phyloP scores from a whole-genome alignment of 1,284 basidiomycete species.

The Malassezia globosa region DNA sequence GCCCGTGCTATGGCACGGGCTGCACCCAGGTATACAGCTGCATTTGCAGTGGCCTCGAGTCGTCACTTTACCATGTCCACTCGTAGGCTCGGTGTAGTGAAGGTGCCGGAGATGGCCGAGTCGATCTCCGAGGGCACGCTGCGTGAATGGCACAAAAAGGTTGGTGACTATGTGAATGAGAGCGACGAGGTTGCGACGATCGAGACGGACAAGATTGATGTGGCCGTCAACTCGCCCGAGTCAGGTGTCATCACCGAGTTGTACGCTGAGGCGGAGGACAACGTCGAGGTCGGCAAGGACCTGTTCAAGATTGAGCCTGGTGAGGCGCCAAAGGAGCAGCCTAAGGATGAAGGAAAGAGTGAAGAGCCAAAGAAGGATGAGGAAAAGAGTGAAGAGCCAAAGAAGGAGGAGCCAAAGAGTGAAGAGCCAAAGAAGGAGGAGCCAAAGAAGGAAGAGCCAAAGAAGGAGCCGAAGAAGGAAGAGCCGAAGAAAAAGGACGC shows the following conservation, averaged over 20 bases:
- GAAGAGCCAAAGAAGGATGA: conserved; percentile 22
- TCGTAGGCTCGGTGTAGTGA: conserved; percentile 59
- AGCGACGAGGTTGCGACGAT: conserved; percentile 97
- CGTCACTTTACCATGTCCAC: conserved; percentile 24
- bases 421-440: conserved; percentile 46
- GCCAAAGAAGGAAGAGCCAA: conserved; percentile 47
- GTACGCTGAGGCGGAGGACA: conserved; percentile 81
- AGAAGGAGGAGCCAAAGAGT: conserved; percentile 46
- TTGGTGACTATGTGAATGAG: conserved; percentile 76
- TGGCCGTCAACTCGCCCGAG: conserved; percentile 84
- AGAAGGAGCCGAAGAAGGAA: conserved; percentile 19
- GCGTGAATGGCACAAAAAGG: conserved; percentile 87
- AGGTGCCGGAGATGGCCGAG: conserved; percentile 98
- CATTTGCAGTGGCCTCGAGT: conserved; percentile 8
- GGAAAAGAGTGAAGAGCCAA: conserved; percentile 47
- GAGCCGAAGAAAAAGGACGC: conserved; percentile 14
- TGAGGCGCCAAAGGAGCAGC: conserved; percentile 51
- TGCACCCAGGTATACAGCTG: conserved; percentile 6
- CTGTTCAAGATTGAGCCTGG: conserved; percentile 83
- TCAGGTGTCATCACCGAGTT: conserved; percentile 79
- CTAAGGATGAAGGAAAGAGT: conserved; percentile 50
- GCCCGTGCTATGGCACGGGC: conserved; percentile 5
- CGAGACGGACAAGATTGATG: conserved; percentile 99
- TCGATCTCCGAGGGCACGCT: conserved; percentile 96
- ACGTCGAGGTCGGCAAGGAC: conserved; percentile 87